A percentile compares a stretch with the other conserved stretches of the same genome.
Evolutionary conservation across 257 asterid genomes (phyloP).

Genomic region (Fraxinus pennsylvanica): DNA sequence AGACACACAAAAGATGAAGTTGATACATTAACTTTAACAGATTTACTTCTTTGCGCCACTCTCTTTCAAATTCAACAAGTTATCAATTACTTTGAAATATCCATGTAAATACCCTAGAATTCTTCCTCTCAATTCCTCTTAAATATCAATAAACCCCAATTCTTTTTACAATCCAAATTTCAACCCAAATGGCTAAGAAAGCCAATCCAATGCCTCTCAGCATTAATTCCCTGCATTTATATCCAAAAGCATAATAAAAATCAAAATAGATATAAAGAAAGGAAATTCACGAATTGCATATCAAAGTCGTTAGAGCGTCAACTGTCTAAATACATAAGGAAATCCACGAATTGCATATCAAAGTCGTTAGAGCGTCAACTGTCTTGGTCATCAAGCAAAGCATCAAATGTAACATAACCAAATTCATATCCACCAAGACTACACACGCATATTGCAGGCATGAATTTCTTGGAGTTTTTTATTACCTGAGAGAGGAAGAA

Average conservation of each 20-base stretch:
- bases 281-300: conserved; percentile 26
- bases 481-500: conserved; percentile 29
- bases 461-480: not conserved
- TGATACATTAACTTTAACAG: conserved; percentile 16
- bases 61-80: conserved; percentile 27
- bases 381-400: conserved; percentile 59
- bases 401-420: conserved; percentile 33
- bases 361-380: conserved; percentile 47
- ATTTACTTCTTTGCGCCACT: not conserved
- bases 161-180: conserved; percentile 16
- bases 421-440: not conserved
- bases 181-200: conserved; percentile 6
- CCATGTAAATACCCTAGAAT: not conserved
- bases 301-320: conserved; percentile 37
- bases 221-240: conserved; percentile 35
- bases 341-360: conserved; percentile 36
- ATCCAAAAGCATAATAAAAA: conserved; percentile 10
- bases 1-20: not conserved
- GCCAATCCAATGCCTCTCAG: conserved; percentile 27
- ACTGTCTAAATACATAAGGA: conserved; percentile 8
- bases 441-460: not conserved
- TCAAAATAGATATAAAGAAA: not conserved
- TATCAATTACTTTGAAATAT: conserved; percentile 16
- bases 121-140: not conserved
- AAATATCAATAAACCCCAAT: conserved; percentile 1